Base-by-base conservation (phyloP, 768 basidiomycete genomes). In the Chalciporus piperatus region DNA sequence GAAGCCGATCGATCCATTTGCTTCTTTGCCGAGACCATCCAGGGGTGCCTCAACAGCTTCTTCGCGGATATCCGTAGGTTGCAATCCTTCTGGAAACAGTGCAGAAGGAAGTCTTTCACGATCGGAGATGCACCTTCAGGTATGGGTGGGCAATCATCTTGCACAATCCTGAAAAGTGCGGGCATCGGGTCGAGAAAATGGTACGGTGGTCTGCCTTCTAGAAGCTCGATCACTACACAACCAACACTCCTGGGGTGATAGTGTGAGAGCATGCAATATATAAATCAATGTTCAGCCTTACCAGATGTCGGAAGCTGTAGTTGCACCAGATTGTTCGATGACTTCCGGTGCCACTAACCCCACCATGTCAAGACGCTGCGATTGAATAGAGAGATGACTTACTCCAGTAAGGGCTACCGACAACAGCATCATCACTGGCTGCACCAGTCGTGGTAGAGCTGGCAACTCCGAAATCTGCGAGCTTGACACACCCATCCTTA, bases 401-500 rank as follows among this genome's bases (percentile, higher is more conserved):
- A 93, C 90, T 99, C 96, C 96, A 99, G 66, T 99, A 99, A 4
- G 96, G 96, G 63, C 92, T 95, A 6, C 96, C 96, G 38, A 98
- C 96, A 2, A 99, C 96, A 11, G 92, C 90, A 61, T 87, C 89
- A 66, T 97, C 92, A 41, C 81, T 81, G 20, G 85, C 85, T 11
- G 82, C 85, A 11, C 83, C 87, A 1, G 84, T 80, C 22, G 85
- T 83, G 10, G 89, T 83, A 40, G 79, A 84, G 48, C 86, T 87
- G 11, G 94, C 93, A 17, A 99, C 97, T 45, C 97, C 97, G 64
- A 99, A 99, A 71, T 99, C 97, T 12, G 97, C 97, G n/a, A 99
- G 79, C 70, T 98, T 99, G 52, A 99, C 95, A 19, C 87, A 89
- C 7, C 97, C 97, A 73, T 98, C 96, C 72, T 99, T 99, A 68